These are phyloP conservation scores for Fusarium sp. DNA, from an alignment of 2,329 filamentous ascomycete genomes.

Conservation along the genomic window DNA sequence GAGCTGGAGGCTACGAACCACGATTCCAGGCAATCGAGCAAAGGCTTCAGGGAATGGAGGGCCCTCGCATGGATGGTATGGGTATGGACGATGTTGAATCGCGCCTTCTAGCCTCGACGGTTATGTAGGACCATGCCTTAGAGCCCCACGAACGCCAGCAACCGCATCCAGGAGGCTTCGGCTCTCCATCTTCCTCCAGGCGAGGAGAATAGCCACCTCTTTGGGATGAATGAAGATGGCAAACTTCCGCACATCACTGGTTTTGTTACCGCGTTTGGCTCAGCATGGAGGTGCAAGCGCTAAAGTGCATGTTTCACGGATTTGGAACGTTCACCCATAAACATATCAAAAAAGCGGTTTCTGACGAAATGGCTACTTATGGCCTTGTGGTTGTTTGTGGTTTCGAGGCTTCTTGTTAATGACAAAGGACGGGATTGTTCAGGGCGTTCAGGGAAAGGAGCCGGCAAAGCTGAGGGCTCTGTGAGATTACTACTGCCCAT, in stretches of 20 bases:
- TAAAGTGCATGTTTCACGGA: constrained; percentile 18
- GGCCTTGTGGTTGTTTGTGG: constrained; percentile 32
- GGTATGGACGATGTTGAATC: constrained; percentile 62
- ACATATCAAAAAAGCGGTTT: constrained; percentile 30
- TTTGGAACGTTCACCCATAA: constrained; percentile 22
- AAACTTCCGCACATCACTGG: constrained; percentile 2
- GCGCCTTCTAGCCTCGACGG: constrained; percentile 58
- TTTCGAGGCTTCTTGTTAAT: constrained; percentile 46
- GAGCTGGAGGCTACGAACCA: constrained; percentile 58
- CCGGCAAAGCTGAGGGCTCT: constrained; percentile 46
- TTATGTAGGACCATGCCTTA: constrained; percentile 55
- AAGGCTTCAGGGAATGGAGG: constrained; percentile 59
- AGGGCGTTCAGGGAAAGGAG: constrained; percentile 49
- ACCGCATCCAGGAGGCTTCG: constrained; percentile 9
- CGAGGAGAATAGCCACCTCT: background rate
- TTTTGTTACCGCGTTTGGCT: background rate
- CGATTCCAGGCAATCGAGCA: constrained; percentile 61
- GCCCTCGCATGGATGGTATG: constrained; percentile 58
- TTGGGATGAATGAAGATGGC: too few species aligned
- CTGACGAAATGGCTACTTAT: constrained; percentile 36
- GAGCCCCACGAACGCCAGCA: constrained; percentile 29
- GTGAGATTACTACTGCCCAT: constrained; percentile 44
- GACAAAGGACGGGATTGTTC: constrained; percentile 48
- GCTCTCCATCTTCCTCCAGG: background rate
- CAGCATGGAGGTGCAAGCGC: background rate